These are phyloP conservation scores for Fusarium abutilonis DNA, from an alignment of 2,329 filamentous ascomycete genomes.

Conservation along the genomic window DNA sequence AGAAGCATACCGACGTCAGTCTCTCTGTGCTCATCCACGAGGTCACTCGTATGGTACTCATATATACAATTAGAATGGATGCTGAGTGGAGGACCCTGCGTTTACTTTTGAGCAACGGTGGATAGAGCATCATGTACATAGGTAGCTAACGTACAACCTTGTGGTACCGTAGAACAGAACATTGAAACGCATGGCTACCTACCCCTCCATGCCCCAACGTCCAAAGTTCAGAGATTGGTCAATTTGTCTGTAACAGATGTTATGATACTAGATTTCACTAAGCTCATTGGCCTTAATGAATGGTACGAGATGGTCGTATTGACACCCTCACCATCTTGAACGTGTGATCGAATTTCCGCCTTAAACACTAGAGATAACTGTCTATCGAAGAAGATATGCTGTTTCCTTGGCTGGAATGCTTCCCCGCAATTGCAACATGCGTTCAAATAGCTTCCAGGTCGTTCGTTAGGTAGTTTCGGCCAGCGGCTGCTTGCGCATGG, in stretches of 20 bases:
- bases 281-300: slow-evolving; percentile 20
- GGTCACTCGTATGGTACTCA: slow-evolving; percentile 1
- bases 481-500: slow-evolving; percentile 47
- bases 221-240: not conserved
- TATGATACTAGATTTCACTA: not conserved
- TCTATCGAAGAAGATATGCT: not conserved
- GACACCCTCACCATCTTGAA: not conserved
- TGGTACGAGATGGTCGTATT: slow-evolving; percentile 20
- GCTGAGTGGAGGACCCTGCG: slow-evolving; percentile 1
- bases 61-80: not conserved
- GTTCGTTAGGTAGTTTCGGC: slow-evolving; percentile 28
- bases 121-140: too few relatives aligned
- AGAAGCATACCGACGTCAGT: slow-evolving; percentile 30
- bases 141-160: too few relatives aligned
- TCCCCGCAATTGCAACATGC: slow-evolving; percentile 25
- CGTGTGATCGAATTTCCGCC: not conserved
- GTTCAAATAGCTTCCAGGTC: slow-evolving; percentile 12
- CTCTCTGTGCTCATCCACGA: slow-evolving; percentile 8
- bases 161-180: too few relatives aligned
- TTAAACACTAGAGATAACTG: not conserved
- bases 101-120: not conserved
- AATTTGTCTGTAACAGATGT: not conserved
- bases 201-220: slow-evolving; percentile 9
- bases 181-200: not conserved
- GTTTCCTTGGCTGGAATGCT: slow-evolving; percentile 6